Evolutionary conservation across 192 early-diverging fungal species (phyloP).

Genomic region (Coemansia sp.): DNA sequence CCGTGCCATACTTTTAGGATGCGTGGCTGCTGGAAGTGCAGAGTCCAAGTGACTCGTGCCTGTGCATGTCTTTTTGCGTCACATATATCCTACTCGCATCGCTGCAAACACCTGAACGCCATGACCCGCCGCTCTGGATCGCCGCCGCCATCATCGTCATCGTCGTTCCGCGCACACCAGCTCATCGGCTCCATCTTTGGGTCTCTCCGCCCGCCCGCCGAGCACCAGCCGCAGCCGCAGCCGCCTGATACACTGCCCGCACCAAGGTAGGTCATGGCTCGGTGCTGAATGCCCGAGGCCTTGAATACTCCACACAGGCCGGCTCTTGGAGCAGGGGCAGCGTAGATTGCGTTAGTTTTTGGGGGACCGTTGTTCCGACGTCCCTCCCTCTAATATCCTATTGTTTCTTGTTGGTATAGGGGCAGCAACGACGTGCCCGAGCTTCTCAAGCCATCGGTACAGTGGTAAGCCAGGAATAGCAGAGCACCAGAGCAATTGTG

Average conservation of each 20-base stretch:
- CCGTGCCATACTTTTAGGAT: constrained; percentile 11
- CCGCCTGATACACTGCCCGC: constrained; percentile 1
- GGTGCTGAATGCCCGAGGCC: not conserved
- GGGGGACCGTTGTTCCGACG: not conserved
- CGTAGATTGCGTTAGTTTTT: not conserved
- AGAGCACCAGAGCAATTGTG: not conserved
- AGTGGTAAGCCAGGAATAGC: constrained; percentile 23
- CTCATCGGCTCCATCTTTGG: constrained; percentile 31
- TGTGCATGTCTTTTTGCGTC: not conserved
- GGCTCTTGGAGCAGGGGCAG: not conserved
- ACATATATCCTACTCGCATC: not conserved
- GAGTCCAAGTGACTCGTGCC: not conserved
- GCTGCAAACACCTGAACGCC: not conserved
- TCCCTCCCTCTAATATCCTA: not conserved
- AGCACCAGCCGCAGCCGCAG: constrained; percentile 1
- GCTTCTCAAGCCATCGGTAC: constrained; percentile 30
- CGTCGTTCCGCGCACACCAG: constrained; percentile 16
- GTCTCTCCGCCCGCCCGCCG: constrained; percentile 8
- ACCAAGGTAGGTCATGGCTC: not conserved
- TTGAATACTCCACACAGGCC: not conserved
- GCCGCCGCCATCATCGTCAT: constrained; percentile 14
- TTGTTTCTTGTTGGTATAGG: not conserved
- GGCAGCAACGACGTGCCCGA: constrained; percentile 28
- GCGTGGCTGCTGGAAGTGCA: not conserved
- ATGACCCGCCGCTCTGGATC: not conserved